phyloP scores from a whole-genome alignment of 352 stramenopile species.

The Phytophthora nicotianae region DNA sequence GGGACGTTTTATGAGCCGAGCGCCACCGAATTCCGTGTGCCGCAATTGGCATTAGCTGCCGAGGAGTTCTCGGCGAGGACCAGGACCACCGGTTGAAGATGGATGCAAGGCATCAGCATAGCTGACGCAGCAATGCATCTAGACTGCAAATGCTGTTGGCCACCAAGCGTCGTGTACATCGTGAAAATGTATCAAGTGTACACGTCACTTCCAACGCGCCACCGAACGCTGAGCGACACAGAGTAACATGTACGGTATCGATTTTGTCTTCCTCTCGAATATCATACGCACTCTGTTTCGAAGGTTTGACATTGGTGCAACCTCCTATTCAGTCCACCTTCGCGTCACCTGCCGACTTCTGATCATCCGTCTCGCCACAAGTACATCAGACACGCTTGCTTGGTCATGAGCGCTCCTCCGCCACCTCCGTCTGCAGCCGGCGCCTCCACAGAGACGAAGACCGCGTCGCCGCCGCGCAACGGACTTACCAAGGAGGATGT shows the following conservation, averaged over 20 bases:
- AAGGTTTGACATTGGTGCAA: not conserved
- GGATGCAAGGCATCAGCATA: not conserved
- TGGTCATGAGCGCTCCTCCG: slow-evolving; percentile 42
- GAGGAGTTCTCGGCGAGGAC: no score
- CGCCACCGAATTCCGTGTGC: slow-evolving; percentile 10
- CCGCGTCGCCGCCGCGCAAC: slow-evolving; percentile 12
- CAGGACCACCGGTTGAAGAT: not conserved
- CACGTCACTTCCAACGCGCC: no score
- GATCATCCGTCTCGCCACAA: not conserved
- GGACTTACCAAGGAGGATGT: slow-evolving; percentile 38
- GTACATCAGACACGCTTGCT: slow-evolving; percentile 22
- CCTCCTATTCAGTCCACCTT: not conserved
- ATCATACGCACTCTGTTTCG: not conserved
- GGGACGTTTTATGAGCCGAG: slow-evolving; percentile 20
- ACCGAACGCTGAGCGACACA: no score
- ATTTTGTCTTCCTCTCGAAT: no score
- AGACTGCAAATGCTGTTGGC: no score
- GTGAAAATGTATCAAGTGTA: no score
- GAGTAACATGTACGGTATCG: no score
- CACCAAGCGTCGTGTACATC: no score
- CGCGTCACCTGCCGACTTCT: not conserved
- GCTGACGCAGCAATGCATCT: not conserved
- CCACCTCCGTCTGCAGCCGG: slow-evolving; percentile 11
- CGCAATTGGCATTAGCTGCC: not conserved
- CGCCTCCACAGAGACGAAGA: not conserved